Base-by-base conservation (phyloP, 2,329 filamentous ascomycete genomes). In the Delphinella strobiligena region DNA sequence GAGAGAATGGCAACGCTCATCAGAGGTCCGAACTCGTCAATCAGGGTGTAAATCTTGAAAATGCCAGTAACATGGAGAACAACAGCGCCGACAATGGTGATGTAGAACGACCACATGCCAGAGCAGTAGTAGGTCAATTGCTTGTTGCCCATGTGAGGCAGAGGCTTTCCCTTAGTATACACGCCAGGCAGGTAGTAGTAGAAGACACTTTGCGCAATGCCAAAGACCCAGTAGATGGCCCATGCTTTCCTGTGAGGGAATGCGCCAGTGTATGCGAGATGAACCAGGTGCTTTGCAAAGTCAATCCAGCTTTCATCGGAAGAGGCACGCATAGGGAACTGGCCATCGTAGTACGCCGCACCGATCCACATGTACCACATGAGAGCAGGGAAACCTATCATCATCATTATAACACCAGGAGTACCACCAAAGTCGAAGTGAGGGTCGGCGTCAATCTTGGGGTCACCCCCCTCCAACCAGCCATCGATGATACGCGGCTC, bases 351-450 rank as follows among this genome's bases (percentile, higher is more conserved):
- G 66, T 89, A 94, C 36, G 80, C 88, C 24, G 89, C 83, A 37
- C 91, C 91, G 61, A 93, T 80, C 88, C 88, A 96, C 88, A 98
- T 94, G 67, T 95, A 96, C 74, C 85, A 95, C 89, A 96, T 96
- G 52, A 98, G 73, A 29, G 80, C 46, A n/a, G 91, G 91, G 63
- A 96, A 98, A 34, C 82, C 77, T 46, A 87, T 72, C 86, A 96
- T 96, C 75, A 95, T 87, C 49, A 74, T 68, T 12, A 74, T 63
- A 31, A 88, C 81, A 40, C 91, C 89, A n/a, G 72, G 58, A 3
- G 84, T 79, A 43, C 91, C 91, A 47, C 89, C 89, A 56, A 96
- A 98, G 58, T 98, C 93, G 48, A 71, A 71, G 46, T 74, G 54
- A 31, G 69, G 70, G 39, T 67, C 68, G 40, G 54, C 46, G 47